Evolutionary conservation across 2,329 filamentous ascomycete genomes (phyloP), one percentile per base, ranked within the genome.

Genomic region (Penicillium fuscoglaucum): DNA sequence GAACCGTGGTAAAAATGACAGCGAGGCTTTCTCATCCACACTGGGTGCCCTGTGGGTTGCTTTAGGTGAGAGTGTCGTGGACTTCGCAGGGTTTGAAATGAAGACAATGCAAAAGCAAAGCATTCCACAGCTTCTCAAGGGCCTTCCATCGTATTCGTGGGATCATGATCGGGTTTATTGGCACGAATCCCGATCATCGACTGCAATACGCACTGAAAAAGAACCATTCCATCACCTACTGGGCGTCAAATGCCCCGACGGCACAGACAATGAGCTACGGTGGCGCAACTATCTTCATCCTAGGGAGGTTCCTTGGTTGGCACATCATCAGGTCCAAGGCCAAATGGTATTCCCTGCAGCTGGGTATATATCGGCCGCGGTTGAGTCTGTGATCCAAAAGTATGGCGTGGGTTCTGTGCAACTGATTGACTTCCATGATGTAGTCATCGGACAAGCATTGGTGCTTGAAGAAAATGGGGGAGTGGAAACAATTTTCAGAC

Each of bases 291-390:
- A 69, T 40, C 59, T 76, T 6, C 58, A 63, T 5, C 57, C 68
- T 1, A 54, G 53, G 4, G 73, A 77, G 46, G 60, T 75, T 9
- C 63, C 70, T 0, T 77, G 74, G 75, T 55, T 76, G 6, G 40
- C 31, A 3, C 70, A 70, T 50, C 75, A 77, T 48, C 62, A 66
- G 37, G 57, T 77, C 2, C 71, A 74, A 43, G 66, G 66, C 1
- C 67, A 73, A 47, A 65, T 67, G 8, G 60, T 74, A 8, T 71
- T 73, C 31, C 72, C 72, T 6, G 70, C 64, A 5, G 66, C 71
- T 6, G 72, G 64, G 1, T 74, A 69, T 37, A 53, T 71, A 5
- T 62, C 60, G 1, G 70, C 70, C 31, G 70, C 69, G 2, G 55
- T 70, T 1, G 70, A 75, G 37, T 61, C 69, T 10, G 26, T 65